Evolutionary conservation across 306 rosid genomes (phyloP).

Genomic region (Phaseolus lunatus): DNA sequence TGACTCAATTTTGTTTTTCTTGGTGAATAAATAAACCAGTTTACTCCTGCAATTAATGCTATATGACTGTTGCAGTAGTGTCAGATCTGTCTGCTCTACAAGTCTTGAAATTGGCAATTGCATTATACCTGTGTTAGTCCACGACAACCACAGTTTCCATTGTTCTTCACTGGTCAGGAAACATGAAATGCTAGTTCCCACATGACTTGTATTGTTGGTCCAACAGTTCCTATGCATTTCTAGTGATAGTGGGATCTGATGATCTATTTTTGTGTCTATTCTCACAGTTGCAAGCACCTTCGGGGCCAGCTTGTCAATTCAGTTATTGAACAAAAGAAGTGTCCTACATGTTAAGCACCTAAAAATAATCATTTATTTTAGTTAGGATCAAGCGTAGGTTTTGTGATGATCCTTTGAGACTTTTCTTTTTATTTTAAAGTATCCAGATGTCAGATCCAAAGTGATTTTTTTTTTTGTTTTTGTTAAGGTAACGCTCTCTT

Average conservation of each 20-base stretch:
- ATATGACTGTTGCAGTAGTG: conserved; percentile 14
- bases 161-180: neutral
- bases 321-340: neutral
- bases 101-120: neutral
- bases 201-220: neutral
- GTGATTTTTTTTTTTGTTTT: neutral
- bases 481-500: neutral
- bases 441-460: conserved; percentile 3
- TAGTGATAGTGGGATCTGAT: conserved; percentile 1
- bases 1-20: neutral
- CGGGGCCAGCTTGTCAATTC: conserved; percentile 16
- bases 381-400: neutral
- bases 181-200: conserved; percentile 8
- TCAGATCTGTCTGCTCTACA: conserved; percentile 7
- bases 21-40: conserved; percentile 1
- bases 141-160: conserved; percentile 10
- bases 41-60: conserved; percentile 27
- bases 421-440: neutral
- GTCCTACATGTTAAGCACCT: neutral
- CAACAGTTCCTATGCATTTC: neutral
- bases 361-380: neutral
- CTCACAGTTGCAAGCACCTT: conserved; percentile 22
- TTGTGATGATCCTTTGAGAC: neutral
- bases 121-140: neutral
- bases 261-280: neutral